Evolutionary conservation across 441 rosid species (phyloP).

Genomic region (Corymbia calophylla): DNA sequence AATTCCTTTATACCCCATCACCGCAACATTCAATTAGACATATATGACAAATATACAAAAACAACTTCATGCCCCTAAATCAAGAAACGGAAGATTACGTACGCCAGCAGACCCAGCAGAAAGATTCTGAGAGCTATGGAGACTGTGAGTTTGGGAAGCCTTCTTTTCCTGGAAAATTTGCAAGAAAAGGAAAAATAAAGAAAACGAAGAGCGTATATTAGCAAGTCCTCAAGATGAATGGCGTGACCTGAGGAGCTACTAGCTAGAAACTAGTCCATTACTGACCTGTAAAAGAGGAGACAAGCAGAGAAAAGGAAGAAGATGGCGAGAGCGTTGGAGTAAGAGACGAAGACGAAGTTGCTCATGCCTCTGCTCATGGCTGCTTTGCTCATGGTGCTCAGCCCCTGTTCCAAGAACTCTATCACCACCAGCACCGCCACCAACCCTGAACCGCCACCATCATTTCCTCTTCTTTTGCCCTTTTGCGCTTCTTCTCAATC

Average conservation of each 20-base stretch:
- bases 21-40: not conserved
- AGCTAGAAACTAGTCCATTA: not conserved
- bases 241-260: not conserved
- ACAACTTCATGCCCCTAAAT: not conserved
- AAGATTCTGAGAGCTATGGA: slow-evolving; percentile 27
- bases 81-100: not conserved
- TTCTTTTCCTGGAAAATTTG: slow-evolving; percentile 18
- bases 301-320: slow-evolving; percentile 26
- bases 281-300: slow-evolving; percentile 27
- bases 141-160: slow-evolving; percentile 16
- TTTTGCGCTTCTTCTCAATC: not conserved
- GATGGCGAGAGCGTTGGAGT: slow-evolving; percentile 28
- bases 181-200: not conserved
- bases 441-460: slow-evolving; percentile 1
- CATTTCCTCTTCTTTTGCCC: not conserved
- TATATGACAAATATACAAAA: no score
- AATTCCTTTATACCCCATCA: not conserved
- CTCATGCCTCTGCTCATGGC: slow-evolving; percentile 35
- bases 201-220: not conserved
- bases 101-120: slow-evolving; percentile 26
- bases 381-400: slow-evolving; percentile 29
- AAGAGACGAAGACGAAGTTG: slow-evolving; percentile 22
- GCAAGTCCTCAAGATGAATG: not conserved
- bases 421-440: slow-evolving; percentile 19
- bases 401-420: slow-evolving; percentile 32